A percentile compares a stretch with the other conserved stretches of the same genome.
Evolutionary conservation across 2,329 filamentous ascomycete genomes (phyloP).

Genomic region (Stenocarpella maydis): DNA sequence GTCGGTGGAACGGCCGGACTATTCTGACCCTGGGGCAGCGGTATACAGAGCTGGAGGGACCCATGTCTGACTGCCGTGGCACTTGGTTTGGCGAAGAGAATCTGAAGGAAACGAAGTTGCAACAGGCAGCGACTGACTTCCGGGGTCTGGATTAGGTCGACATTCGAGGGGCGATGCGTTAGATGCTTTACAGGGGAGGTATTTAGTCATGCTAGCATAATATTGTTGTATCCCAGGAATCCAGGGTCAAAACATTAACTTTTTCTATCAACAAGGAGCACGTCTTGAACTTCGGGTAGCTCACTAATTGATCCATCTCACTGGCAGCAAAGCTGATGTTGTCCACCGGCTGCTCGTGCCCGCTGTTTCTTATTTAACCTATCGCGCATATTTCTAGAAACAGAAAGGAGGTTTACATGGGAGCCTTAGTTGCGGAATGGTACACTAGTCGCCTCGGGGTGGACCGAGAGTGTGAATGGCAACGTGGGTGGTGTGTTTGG

Average conservation of each 20-base stretch:
- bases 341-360: too few species aligned
- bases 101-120: slow-evolving; percentile 39
- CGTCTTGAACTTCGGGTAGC: too few species aligned
- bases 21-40: slow-evolving; percentile 47
- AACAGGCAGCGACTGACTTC: slow-evolving; percentile 45
- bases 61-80: slow-evolving; percentile 37
- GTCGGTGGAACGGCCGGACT: slow-evolving; percentile 46
- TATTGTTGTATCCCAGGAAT: background rate
- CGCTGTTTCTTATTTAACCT: too few species aligned
- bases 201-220: too few species aligned
- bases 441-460: too few species aligned
- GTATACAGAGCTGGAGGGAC: slow-evolving; percentile 48
- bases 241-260: too few species aligned
- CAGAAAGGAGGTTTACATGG: too few species aligned
- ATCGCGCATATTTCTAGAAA: too few species aligned
- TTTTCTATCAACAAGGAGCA: too few species aligned
- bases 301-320: too few species aligned
- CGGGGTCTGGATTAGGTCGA: background rate
- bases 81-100: slow-evolving; percentile 47
- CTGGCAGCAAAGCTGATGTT: too few species aligned
- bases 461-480: background rate
- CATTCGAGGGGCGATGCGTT: rapidly evolving
- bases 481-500: background rate
- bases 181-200: too few species aligned
- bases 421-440: background rate